A percentile compares a stretch with the other conserved stretches of the same genome.
Evolutionary conservation across 169 alveolate genomes (phyloP).

Genomic region (Theileria parva): DNA sequence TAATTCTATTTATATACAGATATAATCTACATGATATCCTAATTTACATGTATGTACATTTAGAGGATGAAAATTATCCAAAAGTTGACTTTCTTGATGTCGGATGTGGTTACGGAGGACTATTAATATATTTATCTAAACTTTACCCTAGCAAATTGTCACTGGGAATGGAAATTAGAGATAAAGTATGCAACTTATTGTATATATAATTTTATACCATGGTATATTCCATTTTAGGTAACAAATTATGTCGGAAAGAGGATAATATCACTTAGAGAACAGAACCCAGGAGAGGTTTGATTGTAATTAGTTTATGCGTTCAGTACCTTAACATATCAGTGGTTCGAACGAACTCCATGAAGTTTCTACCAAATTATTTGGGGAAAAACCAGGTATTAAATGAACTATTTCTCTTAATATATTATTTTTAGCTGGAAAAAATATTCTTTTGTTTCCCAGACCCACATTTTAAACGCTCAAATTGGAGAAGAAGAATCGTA

Average conservation of each 20-base stretch:
- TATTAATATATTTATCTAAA: constrained; percentile 76
- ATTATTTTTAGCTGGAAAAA: constrained; percentile 67
- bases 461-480: constrained; percentile 87
- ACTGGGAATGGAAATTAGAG: constrained; percentile 87
- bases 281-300: constrained; percentile 39
- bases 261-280: constrained; percentile 72
- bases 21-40: not conserved
- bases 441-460: constrained; percentile 89
- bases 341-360: constrained; percentile 85
- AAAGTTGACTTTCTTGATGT: constrained; percentile 76
- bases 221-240: constrained; percentile 42
- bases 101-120: constrained; percentile 90
- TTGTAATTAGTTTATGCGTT: not conserved
- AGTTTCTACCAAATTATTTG: constrained; percentile 83
- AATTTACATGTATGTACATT: not conserved
- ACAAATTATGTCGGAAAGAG: constrained; percentile 86
- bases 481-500: constrained; percentile 84
- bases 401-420: not conserved
- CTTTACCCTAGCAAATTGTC: constrained; percentile 71
- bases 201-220: not conserved
- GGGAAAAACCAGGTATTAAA: constrained; percentile 71
- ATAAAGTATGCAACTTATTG: constrained; percentile 55
- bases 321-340: constrained; percentile 78
- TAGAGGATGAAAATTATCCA: constrained; percentile 3
- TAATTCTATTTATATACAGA: constrained; percentile 17